Conservation (phyloP, 1,284 basidiomycete species). For the Leccinum pallidistipes region DNA sequence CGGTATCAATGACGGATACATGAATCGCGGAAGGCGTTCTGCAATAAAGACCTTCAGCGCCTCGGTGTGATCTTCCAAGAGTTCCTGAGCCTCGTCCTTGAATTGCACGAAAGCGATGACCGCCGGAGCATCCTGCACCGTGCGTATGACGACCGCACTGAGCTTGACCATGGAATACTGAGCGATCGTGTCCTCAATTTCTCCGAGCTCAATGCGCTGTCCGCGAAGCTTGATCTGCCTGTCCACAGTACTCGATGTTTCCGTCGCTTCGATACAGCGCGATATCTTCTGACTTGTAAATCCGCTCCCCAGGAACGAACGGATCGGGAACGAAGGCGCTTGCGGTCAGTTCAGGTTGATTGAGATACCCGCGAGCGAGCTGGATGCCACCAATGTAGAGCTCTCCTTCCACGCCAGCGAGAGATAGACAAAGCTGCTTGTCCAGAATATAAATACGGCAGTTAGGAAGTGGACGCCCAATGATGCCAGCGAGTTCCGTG, state of each 20-base stretch:
- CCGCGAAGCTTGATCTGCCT: constrained; percentile 26
- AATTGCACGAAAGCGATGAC: constrained; percentile 33
- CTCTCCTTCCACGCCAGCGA: constrained; percentile 34
- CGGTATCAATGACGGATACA: constrained; percentile 32
- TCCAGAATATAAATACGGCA: constrained; percentile 36
- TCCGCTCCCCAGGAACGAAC: constrained; percentile 26
- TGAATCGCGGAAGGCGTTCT: constrained; percentile 32
- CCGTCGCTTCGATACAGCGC: constrained; percentile 30
- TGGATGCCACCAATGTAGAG: constrained; percentile 35
- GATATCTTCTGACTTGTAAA: constrained; percentile 34
- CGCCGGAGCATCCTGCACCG: constrained; percentile 30
- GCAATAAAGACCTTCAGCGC: constrained; percentile 28
- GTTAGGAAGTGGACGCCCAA: constrained; percentile 35
- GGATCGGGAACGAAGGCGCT: constrained; percentile 27
- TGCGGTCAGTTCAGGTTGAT: constrained; percentile 29
- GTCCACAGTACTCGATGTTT: constrained; percentile 33
- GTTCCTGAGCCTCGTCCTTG: constrained; percentile 11
- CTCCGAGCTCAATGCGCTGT: constrained; percentile 33
- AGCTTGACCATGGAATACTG: constrained; percentile 22
- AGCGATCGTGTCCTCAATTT: constrained; percentile 33
- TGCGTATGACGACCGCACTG: constrained; percentile 24
- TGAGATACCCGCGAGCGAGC: constrained; percentile 31
- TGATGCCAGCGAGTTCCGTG: constrained; percentile 22
- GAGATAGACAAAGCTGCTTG: constrained; percentile 30
- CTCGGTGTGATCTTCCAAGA: constrained; percentile 17